phyloP scores from a whole-genome alignment of 2,329 filamentous ascomycete species.

The Fulvia fulva region DNA sequence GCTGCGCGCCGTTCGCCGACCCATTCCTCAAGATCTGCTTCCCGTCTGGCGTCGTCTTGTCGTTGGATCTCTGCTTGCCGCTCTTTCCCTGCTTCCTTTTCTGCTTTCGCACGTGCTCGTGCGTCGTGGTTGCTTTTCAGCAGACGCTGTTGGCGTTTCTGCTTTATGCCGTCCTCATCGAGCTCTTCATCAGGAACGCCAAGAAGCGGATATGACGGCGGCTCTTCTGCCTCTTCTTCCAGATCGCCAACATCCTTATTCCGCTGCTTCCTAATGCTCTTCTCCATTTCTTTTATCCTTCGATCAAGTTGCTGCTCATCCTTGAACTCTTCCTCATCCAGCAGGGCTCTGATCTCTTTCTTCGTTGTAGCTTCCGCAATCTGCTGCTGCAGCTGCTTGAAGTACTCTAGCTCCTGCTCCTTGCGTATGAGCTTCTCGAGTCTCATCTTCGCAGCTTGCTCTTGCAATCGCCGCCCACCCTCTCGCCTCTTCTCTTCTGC shows the following conservation, averaged over 20 bases:
- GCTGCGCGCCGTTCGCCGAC: conserved; percentile 74
- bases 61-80: conserved; percentile 78
- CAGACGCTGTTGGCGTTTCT: conserved; percentile 86
- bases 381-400: conserved; percentile 72
- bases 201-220: conserved; percentile 80
- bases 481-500: conserved; percentile 95
- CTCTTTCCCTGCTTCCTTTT: conserved; percentile 90
- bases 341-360: conserved; percentile 79
- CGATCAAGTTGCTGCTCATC: conserved; percentile 84
- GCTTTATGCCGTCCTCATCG: conserved; percentile 84
- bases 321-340: conserved; percentile 84
- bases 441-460: conserved; percentile 96
- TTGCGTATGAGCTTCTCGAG: conserved; percentile 93
- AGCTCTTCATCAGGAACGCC: conserved; percentile 88
- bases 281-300: conserved; percentile 82
- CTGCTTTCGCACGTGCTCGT: conserved; percentile 85
- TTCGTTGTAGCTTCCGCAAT: conserved; percentile 71
- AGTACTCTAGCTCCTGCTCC: conserved; percentile 92
- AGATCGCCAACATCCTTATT: conserved; percentile 88
- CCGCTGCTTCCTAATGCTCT: conserved; percentile 79
- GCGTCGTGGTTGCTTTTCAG: conserved; percentile 95
- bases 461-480: conserved; percentile 82
- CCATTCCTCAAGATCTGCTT: conserved; percentile 82
- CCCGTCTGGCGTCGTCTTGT: conserved; percentile 75
- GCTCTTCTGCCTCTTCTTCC: conserved; percentile 71